A percentile compares a stretch with the other conserved stretches of the same genome.
These are phyloP conservation scores for Irpex sp. DNA, from an alignment of 1,284 basidiomycete genomes.

Conservation along the genomic window DNA sequence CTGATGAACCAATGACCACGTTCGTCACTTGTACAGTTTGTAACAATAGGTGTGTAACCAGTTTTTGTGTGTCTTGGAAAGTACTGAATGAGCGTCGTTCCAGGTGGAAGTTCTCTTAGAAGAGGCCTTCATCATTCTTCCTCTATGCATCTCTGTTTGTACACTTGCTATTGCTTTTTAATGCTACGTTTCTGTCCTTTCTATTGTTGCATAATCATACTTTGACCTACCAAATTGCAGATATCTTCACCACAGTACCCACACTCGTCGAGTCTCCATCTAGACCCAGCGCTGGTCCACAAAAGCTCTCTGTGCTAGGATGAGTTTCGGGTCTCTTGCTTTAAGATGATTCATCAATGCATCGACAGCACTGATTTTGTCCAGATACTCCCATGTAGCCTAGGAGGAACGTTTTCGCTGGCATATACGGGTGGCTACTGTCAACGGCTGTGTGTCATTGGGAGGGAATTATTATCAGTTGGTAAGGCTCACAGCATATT, in stretches of 20 bases:
- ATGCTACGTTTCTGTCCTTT: too few relatives aligned
- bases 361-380: too few relatives aligned
- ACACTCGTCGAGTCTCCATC: neutral
- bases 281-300: too few relatives aligned
- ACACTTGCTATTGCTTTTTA: neutral
- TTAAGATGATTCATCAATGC: too few relatives aligned
- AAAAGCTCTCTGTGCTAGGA: too few relatives aligned
- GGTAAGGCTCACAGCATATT: too few relatives aligned
- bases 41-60: slow-evolving; percentile 46
- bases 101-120: slow-evolving; percentile 70
- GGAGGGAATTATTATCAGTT: too few relatives aligned
- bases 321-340: too few relatives aligned
- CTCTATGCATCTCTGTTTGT: neutral
- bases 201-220: neutral
- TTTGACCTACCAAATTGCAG: neutral
- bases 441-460: too few relatives aligned
- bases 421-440: too few relatives aligned
- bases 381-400: too few relatives aligned
- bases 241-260: neutral
- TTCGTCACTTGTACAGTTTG: slow-evolving; percentile 51
- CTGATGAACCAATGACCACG: slow-evolving; percentile 93
- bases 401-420: too few relatives aligned
- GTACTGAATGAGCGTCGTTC: slow-evolving; percentile 4
- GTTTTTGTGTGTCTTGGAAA: neutral
- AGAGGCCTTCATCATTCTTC: neutral